Evolutionary conservation across 164 flowering plant genomes (phyloP).

Genomic region (Magnolia sinica): DNA sequence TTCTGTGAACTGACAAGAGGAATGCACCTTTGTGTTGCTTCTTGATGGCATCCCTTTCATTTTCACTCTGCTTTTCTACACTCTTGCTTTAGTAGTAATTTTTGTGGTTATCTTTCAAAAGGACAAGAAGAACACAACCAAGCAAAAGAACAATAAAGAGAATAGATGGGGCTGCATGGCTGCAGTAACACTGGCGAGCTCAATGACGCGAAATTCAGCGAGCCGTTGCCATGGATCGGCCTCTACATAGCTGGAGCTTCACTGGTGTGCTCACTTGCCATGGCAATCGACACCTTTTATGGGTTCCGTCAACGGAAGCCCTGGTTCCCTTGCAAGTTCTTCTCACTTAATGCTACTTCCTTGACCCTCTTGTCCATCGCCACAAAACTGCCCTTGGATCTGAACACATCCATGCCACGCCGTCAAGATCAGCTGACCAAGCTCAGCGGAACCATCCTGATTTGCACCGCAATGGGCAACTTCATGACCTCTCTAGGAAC

Average conservation of each 20-base stretch:
- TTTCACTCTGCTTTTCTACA: no score
- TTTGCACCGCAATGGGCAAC: conserved; percentile 50
- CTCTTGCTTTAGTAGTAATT: no score
- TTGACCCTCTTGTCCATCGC: conserved; percentile 48
- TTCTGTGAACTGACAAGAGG: no score
- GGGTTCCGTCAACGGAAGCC: conserved; percentile 36
- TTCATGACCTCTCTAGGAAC: conserved; percentile 63
- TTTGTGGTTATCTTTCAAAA: no score
- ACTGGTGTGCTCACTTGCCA: conserved; percentile 36
- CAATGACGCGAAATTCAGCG: conserved; percentile 36
- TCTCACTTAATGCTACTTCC: conserved; percentile 56
- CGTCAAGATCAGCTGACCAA: conserved; percentile 54
- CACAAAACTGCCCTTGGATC: conserved; percentile 54
- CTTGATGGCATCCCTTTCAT: no score
- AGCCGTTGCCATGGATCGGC: conserved; percentile 18
- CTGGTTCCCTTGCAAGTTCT: conserved; percentile 65
- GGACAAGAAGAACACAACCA: no score
- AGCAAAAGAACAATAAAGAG: no score
- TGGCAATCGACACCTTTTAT: conserved; percentile 41
- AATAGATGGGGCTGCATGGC: no score
- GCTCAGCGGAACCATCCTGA: conserved; percentile 48
- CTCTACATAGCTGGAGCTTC: conserved; percentile 57
- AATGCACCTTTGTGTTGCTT: no score
- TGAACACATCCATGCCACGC: conserved; percentile 57
- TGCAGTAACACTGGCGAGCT: no score